A percentile compares a stretch with the other conserved stretches of the same genome.
These are phyloP conservation scores for Fusarium denticulatum DNA, from an alignment of 2,329 filamentous ascomycete species.

Conservation along the genomic window DNA sequence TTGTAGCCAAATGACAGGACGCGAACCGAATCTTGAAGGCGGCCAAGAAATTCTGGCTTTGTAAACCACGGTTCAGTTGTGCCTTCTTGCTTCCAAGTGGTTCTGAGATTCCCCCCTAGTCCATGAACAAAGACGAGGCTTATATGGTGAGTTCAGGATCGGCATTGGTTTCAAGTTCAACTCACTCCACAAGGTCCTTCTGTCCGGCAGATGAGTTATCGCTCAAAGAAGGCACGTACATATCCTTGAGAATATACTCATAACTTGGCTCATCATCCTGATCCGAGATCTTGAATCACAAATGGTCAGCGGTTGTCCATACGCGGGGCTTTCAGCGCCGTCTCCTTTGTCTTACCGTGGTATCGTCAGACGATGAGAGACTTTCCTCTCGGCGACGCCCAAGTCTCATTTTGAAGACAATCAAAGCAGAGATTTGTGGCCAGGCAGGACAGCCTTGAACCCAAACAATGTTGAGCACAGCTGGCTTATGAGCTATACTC, in stretches of 20 bases:
- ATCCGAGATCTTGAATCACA: background rate
- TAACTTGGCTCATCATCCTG: constrained; percentile 11
- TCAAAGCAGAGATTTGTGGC: background rate
- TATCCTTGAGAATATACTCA: constrained; percentile 37
- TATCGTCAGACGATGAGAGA: background rate
- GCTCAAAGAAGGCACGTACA: constrained; percentile 12
- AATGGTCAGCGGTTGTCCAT: background rate
- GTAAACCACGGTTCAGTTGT: constrained; percentile 28
- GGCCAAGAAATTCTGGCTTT: constrained; percentile 27
- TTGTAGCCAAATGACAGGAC: constrained; percentile 36
- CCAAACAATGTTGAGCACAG: background rate
- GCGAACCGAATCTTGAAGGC: constrained; percentile 20
- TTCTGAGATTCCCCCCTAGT: constrained; percentile 29
- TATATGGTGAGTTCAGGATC: background rate
- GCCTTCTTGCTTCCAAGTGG: constrained; percentile 26
- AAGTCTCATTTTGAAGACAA: background rate
- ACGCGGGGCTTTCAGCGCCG: background rate
- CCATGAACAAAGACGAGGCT: constrained; percentile 31
- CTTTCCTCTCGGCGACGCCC: constrained; percentile 5
- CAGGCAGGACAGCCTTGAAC: background rate
- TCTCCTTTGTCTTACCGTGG: background rate
- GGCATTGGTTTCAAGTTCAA: background rate
- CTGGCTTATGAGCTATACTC: constrained; percentile 1
- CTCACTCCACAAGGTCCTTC: constrained; percentile 32
- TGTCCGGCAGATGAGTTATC: background rate